Evolutionary conservation across 129 eudicot genomes (phyloP).

Genomic region (Apium graveolens): DNA sequence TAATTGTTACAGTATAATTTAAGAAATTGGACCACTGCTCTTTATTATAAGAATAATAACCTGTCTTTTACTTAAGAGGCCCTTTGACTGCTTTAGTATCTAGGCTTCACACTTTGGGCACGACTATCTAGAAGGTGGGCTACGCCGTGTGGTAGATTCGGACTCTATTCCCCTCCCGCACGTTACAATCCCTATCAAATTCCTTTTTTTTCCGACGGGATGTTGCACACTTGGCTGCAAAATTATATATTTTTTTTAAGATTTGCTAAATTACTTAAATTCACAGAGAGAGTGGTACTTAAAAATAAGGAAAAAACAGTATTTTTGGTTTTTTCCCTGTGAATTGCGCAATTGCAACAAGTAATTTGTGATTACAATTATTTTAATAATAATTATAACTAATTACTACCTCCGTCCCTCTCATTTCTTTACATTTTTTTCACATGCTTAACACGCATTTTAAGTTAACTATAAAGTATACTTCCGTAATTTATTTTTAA

Average conservation of each 20-base stretch:
- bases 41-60: background rate
- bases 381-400: too few species aligned
- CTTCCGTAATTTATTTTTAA: too few species aligned
- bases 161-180: background rate
- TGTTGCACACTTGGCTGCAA: background rate
- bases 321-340: too few species aligned
- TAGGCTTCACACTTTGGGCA: background rate
- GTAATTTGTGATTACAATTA: too few species aligned
- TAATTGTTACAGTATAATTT: background rate
- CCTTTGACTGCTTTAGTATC: background rate
- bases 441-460: too few species aligned
- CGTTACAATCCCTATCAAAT: background rate
- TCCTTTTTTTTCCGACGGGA: background rate
- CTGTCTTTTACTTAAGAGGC: background rate
- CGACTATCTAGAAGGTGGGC: constrained; percentile 5
- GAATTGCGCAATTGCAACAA: too few species aligned
- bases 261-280: too few species aligned
- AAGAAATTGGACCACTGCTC: background rate
- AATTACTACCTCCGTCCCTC: too few species aligned
- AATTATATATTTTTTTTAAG: too few species aligned
- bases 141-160: background rate
- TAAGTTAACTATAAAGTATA: too few species aligned
- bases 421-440: too few species aligned
- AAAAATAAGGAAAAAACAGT: too few species aligned
- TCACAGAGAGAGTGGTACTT: background rate